These are phyloP conservation scores for Aureobasidium sp. DNA, from an alignment of 2,329 filamentous ascomycete species.

Conservation along the genomic window DNA sequence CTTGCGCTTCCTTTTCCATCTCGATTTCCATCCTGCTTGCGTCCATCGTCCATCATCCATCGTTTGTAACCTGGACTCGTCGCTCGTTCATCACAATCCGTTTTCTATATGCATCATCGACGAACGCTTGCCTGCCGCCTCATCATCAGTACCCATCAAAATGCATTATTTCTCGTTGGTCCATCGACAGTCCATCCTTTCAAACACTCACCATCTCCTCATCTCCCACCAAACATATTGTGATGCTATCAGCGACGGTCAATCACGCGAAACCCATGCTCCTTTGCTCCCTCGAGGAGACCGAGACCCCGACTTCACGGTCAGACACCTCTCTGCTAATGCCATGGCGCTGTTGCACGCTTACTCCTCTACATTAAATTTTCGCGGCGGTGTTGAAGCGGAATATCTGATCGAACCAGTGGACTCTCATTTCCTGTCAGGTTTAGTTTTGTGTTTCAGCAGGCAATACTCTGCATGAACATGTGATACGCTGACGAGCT, in stretches of 20 bases:
- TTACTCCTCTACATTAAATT: not conserved
- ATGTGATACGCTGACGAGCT: not conserved
- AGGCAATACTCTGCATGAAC: not conserved
- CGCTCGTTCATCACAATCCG: not conserved
- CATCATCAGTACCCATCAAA: not conserved
- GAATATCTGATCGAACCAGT: not conserved
- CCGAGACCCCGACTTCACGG: not conserved
- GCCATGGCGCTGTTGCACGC: not conserved
- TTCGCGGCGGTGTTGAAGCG: not conserved
- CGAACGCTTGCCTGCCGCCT: not conserved
- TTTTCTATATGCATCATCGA: not conserved
- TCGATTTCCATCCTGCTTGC: too few species aligned
- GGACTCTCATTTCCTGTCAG: not conserved
- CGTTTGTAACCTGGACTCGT: not conserved
- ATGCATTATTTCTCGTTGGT: not conserved
- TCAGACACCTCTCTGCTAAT: not conserved
- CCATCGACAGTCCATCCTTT: not conserved
- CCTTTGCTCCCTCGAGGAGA: not conserved
- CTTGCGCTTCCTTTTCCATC: not conserved
- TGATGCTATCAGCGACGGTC: not conserved
- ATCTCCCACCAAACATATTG: not conserved
- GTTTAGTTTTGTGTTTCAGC: not conserved
- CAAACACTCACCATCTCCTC: not conserved
- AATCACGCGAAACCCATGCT: not conserved
- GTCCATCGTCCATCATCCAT: not conserved